A percentile compares a stretch with the other conserved stretches of the same genome.
Conservation (phyloP, 371 early-diverging fungal genomes). For the Lichtheimia ramosa region DNA sequence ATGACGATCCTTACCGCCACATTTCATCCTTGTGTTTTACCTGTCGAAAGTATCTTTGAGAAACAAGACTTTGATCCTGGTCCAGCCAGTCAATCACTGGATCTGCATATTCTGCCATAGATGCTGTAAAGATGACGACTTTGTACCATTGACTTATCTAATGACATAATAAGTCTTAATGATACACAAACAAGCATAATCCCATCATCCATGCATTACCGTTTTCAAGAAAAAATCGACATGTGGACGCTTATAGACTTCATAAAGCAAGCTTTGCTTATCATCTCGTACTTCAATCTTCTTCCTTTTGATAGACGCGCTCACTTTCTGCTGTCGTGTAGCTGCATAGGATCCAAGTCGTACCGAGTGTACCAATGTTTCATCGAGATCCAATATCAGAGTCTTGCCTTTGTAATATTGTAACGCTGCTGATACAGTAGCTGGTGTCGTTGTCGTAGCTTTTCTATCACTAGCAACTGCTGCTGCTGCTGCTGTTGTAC, state of each 20-base stretch:
- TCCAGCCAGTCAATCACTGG: constrained; percentile 97
- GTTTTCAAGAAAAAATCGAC: constrained; percentile 93
- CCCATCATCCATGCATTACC: constrained; percentile 35
- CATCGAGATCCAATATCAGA: constrained; percentile 95
- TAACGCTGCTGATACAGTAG: constrained; percentile 10
- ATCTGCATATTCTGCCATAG: constrained; percentile 96
- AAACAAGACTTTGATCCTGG: constrained; percentile 72
- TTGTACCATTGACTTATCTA: constrained; percentile 95
- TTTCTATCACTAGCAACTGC: not conserved
- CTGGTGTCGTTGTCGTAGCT: not conserved
- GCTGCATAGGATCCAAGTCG: constrained; percentile 32
- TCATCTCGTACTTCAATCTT: constrained; percentile 90
- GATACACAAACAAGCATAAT: not conserved
- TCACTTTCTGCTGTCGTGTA: constrained; percentile 15
- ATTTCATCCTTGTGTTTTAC: constrained; percentile 30
- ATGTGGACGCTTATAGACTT: constrained; percentile 95
- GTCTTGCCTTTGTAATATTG: constrained; percentile 70
- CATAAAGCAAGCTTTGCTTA: constrained; percentile 87
- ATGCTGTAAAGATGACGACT: constrained; percentile 97
- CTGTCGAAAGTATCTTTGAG: constrained; percentile 84
- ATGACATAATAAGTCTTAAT: not conserved
- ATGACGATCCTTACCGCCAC: not conserved
- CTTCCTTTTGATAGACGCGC: constrained; percentile 33
- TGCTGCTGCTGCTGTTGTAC: not conserved
- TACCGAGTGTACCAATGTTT: constrained; percentile 93